Evolutionary conservation across 2,329 filamentous ascomycete species (phyloP).

Genomic region (Alternaria metachromatica): DNA sequence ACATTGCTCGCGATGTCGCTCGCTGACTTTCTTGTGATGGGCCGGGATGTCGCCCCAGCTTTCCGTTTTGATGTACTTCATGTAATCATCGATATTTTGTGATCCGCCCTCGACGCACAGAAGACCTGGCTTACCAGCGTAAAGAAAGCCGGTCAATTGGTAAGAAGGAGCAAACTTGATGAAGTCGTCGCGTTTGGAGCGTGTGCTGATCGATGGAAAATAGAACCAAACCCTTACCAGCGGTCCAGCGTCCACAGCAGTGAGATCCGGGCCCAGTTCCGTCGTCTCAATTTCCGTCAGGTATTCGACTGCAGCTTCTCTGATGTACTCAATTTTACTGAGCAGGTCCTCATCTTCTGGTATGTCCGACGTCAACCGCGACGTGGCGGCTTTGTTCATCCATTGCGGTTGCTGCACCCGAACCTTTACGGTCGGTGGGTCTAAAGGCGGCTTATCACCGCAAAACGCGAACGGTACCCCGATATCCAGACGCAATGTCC

Average conservation of each 20-base stretch:
- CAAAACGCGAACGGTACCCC: slow-evolving; percentile 25
- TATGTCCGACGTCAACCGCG: slow-evolving; percentile 16
- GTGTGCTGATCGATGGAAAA: slow-evolving; percentile 67
- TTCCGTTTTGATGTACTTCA: slow-evolving; percentile 69
- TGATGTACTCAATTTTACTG: slow-evolving; percentile 30
- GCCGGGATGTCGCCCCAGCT: slow-evolving; percentile 69
- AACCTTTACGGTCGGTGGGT: slow-evolving; percentile 28
- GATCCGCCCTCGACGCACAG: slow-evolving; percentile 61
- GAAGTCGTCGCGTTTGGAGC: slow-evolving; percentile 64
- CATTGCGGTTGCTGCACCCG: slow-evolving; percentile 33
- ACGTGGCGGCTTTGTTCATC: slow-evolving; percentile 29
- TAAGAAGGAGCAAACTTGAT: slow-evolving; percentile 61
- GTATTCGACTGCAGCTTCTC: slow-evolving; percentile 20
- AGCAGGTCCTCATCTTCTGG: slow-evolving; percentile 26
- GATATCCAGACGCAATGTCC: slow-evolving; percentile 26
- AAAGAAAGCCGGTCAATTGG: slow-evolving; percentile 64
- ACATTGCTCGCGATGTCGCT: slow-evolving; percentile 56
- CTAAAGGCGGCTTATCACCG: slow-evolving; percentile 10
- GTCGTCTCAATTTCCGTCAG: background rate
- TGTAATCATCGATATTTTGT: slow-evolving; percentile 61
- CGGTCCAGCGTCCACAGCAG: background rate
- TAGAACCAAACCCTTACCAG: slow-evolving; percentile 67
- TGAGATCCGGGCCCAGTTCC: background rate
- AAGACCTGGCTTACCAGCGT: slow-evolving; percentile 66
- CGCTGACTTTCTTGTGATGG: slow-evolving; percentile 68